Evolutionary conservation across 2,329 filamentous ascomycete species (phyloP).

Genomic region (Diaporthe helianthi): DNA sequence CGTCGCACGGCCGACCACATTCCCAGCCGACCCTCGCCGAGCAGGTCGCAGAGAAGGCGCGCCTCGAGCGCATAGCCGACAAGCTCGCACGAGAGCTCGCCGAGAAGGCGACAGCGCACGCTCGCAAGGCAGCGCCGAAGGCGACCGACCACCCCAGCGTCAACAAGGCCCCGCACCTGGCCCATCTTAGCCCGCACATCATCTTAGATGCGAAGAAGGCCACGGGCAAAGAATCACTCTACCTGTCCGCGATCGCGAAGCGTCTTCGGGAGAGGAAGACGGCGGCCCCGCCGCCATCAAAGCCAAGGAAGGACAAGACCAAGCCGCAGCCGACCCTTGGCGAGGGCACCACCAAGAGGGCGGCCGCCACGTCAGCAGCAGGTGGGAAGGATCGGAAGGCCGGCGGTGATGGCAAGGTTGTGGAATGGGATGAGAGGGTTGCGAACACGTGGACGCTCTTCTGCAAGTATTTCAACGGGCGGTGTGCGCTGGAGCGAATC

Average conservation of each 20-base stretch:
- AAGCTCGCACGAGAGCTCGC: slow-evolving; percentile 59
- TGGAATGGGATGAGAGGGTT: slow-evolving; percentile 58
- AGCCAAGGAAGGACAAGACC: slow-evolving; percentile 14
- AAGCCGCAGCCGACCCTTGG: slow-evolving; percentile 36
- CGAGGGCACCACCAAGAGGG: slow-evolving; percentile 30
- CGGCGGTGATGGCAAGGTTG: slow-evolving; percentile 5
- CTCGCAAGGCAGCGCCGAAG: slow-evolving; percentile 56
- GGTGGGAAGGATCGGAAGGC: slow-evolving; percentile 9
- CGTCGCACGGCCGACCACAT: slow-evolving; percentile 36
- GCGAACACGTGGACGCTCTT: slow-evolving; percentile 75
- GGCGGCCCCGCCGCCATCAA: slow-evolving; percentile 23
- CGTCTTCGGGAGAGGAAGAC: slow-evolving; percentile 48
- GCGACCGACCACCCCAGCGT: slow-evolving; percentile 62
- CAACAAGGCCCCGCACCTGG: slow-evolving; percentile 65
- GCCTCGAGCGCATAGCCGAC: slow-evolving; percentile 63
- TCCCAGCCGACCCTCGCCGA: slow-evolving; percentile 53
- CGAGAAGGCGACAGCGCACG: slow-evolving; percentile 63
- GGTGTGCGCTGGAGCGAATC: slow-evolving; percentile 84
- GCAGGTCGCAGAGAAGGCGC: slow-evolving; percentile 66
- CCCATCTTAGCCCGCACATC: slow-evolving; percentile 66
- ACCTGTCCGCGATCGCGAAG: slow-evolving; percentile 65
- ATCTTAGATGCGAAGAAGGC: slow-evolving; percentile 82
- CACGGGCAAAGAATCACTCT: slow-evolving; percentile 78
- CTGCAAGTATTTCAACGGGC: slow-evolving; percentile 87
- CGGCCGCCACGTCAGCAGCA: slow-evolving; percentile 8